A percentile compares a stretch with the other conserved stretches of the same genome.
Conservation (phyloP, 768 basidiomycete genomes). For the Auricularia sp. region DNA sequence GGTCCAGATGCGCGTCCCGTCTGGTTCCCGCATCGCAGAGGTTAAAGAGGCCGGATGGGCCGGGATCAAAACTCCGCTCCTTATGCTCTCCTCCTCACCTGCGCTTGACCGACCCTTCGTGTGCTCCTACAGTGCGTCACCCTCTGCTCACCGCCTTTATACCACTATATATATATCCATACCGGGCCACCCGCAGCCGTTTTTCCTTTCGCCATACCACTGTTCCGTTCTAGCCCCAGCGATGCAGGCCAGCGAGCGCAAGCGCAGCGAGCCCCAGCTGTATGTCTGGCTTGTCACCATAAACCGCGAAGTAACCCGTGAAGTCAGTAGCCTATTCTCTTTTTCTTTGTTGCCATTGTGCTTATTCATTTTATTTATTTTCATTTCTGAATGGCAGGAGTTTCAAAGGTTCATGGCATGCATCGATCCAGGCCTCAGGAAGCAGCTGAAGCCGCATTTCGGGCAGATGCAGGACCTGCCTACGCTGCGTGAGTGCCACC, state of each 20-base stretch:
- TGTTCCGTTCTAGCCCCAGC: background rate
- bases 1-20: background rate
- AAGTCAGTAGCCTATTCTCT: background rate
- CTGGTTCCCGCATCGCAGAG: background rate
- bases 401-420: background rate
- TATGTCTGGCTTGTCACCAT: background rate
- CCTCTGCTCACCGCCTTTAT: background rate
- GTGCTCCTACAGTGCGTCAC: background rate
- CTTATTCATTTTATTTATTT: background rate
- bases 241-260: background rate
- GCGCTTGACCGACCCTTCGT: background rate
- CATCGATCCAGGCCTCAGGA: background rate
- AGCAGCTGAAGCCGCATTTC: background rate
- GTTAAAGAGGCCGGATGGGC: background rate
- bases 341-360: background rate
- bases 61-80: background rate
- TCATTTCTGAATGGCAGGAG: background rate
- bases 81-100: background rate
- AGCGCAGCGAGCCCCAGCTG: background rate
- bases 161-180: background rate
- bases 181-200: background rate
- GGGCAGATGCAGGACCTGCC: background rate
- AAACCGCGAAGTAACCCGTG: conserved; percentile 1
- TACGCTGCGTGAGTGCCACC: background rate
- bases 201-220: background rate